Evolutionary conservation across 441 rosid genomes (phyloP).

Genomic region (Metrosideros polymorpha): DNA sequence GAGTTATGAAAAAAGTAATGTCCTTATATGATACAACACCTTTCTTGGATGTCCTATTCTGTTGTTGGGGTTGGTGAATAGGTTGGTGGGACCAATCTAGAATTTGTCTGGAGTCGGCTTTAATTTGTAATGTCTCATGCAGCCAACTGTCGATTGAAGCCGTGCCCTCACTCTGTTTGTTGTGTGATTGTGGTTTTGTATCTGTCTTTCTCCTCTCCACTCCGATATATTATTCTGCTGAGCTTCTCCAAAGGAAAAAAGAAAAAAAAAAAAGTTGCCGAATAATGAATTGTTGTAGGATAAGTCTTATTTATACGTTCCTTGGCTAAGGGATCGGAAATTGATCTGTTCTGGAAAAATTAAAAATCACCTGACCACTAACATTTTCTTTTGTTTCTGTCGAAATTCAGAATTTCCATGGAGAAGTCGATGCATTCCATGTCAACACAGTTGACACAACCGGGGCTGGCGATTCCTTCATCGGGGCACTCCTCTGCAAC

Average conservation of each 20-base stretch:
- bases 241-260: not conserved
- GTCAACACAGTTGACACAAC: constrained; percentile 86
- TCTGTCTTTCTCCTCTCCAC: not conserved
- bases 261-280: not conserved
- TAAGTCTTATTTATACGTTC: not conserved
- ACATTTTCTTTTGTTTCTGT: not conserved
- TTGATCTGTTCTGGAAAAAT: not conserved
- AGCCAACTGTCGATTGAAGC: not conserved
- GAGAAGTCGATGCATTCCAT: constrained; percentile 67
- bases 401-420: constrained; percentile 53
- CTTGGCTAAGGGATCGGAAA: not conserved
- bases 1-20: not conserved
- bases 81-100: not conserved
- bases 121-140: not conserved
- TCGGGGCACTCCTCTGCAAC: constrained; percentile 84
- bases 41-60: not conserved
- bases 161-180: not conserved
- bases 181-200: not conserved
- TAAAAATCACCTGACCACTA: not conserved
- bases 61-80: not conserved
- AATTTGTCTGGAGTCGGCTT: not conserved
- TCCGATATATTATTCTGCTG: not conserved
- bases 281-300: not conserved
- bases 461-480: constrained; percentile 91
- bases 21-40: not conserved